phyloP scores from a whole-genome alignment of 2,329 filamentous ascomycete species.

The Aspergillus hiratsukae region DNA sequence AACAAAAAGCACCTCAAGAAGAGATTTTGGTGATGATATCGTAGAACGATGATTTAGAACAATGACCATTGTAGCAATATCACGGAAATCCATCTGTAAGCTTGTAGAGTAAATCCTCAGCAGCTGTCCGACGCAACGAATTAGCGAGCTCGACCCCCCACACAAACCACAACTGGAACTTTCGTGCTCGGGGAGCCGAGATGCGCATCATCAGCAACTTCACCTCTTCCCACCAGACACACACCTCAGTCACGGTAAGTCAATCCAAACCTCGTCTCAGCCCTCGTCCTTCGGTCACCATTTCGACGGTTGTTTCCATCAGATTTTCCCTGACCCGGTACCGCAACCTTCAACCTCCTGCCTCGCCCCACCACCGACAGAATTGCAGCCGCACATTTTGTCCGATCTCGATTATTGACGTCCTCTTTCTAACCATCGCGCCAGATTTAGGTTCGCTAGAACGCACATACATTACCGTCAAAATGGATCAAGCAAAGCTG shows the following conservation, averaged over 20 bases:
- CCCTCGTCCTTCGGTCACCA: background rate
- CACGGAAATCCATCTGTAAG: background rate
- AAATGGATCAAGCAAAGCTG: constrained; percentile 64
- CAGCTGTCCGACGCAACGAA: constrained; percentile 11
- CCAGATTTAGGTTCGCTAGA: constrained; percentile 15
- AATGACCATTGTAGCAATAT: constrained; percentile 1
- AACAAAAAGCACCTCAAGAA: background rate
- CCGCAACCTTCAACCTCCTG: background rate
- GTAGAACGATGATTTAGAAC: background rate
- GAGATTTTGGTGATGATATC: background rate
- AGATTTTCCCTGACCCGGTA: background rate
- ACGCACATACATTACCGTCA: constrained; percentile 32
- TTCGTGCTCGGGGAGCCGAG: constrained; percentile 2
- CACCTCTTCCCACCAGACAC: constrained; percentile 5
- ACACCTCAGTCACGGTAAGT: constrained; percentile 10
- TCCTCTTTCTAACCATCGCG: constrained; percentile 2
- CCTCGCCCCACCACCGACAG: background rate
- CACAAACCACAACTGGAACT: constrained; percentile 15
- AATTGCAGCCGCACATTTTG: constrained; percentile 9
- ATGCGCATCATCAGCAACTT: constrained; percentile 14
- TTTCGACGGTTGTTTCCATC: background rate
- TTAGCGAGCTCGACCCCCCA: constrained; percentile 23
- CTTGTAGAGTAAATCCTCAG: constrained; percentile 1
- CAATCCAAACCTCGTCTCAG: constrained; percentile 1
- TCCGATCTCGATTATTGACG: constrained; percentile 13